Base-by-base conservation (phyloP, 2,329 filamentous ascomycete species). In the Penicillium sp. region DNA sequence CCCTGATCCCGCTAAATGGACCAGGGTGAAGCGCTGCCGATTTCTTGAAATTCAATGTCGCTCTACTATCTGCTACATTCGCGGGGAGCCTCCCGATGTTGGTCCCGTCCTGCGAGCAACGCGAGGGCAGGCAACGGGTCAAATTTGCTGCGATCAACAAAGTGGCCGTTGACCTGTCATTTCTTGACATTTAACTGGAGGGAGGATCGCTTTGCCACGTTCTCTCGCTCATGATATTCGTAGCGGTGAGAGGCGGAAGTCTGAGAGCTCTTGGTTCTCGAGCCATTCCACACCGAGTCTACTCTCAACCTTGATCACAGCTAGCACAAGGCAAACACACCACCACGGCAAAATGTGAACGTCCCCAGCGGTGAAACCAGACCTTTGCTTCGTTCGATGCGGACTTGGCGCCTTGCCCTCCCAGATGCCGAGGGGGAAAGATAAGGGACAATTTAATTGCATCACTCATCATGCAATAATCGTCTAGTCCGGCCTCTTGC, bases 71-170 rank as follows among this genome's bases (percentile, higher is more conserved):
- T 19, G 17, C 35, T 38, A 23, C 17, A 51, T 35, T 52, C 38
- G 35, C 38, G 56, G 56, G 56, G 56, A 58, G 48, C 35, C 50
- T 63, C 50, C 60, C 56, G 56, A 61, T 61, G 49, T 35, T 62
- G 38, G 48, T 58, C 15, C 56, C 38, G 30, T 48, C 48, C 50
- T 30, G 31, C 19, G 55, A 58, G 26, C 23, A 47, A 46, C 41
- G 46, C 21, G 31, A 41, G 23, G 19, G 31, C 41, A 19, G 21
- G 30, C 47, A 38, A 38, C 31, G 31, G 31, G 35, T 41, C 35
- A 41, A 15, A 41, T 41, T 41, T 41, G 35, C 35, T 41, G 11
- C 9, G 35, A 41, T 15, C 35, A 60, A 8, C 35, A 60, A 7
- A 41, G 31, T 21, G 11, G 51, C 48, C 47, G 52, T 46, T 51